These are phyloP conservation scores for Aurifilum marmelostoma DNA, from an alignment of 2,329 filamentous ascomycete genomes.

Conservation along the genomic window DNA sequence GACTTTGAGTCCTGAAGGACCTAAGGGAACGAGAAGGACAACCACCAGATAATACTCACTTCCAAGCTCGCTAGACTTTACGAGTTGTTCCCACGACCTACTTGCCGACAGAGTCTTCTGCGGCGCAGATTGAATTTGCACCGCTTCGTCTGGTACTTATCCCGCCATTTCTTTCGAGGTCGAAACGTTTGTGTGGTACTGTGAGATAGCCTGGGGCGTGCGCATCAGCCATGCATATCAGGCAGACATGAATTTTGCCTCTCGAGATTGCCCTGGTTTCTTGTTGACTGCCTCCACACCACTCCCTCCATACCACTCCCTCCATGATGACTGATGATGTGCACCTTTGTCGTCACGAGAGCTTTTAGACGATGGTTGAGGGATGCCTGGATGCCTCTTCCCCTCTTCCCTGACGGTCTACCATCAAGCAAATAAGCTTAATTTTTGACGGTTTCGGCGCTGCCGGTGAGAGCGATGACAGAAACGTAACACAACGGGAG, in stretches of 20 bases:
- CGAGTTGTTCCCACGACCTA: too few species aligned
- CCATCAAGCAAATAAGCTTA: neutral
- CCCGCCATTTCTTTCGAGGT: neutral
- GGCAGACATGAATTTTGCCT: slow-evolving; percentile 2
- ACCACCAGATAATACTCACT: neutral
- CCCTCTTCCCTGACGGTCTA: slow-evolving; percentile 5
- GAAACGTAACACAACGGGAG: neutral
- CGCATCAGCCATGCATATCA: slow-evolving; percentile 7
- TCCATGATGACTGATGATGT: neutral
- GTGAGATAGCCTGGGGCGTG: neutral
- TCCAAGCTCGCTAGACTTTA: neutral
- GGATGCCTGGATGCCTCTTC: neutral
- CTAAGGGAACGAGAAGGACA: neutral
- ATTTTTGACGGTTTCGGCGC: neutral
- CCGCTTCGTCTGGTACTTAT: too few species aligned
- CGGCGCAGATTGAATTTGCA: neutral
- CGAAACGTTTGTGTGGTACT: neutral
- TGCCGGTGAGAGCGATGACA: neutral
- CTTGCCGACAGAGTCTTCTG: too few species aligned
- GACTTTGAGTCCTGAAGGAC: neutral
- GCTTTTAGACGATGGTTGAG: too few species aligned
- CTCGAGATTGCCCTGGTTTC: neutral
- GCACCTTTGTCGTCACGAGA: slow-evolving; percentile 4
- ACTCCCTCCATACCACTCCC: too few species aligned
- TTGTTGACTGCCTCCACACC: neutral